Base-by-base conservation (phyloP, 306 rosid species). In the Hippophae rhamnoides region DNA sequence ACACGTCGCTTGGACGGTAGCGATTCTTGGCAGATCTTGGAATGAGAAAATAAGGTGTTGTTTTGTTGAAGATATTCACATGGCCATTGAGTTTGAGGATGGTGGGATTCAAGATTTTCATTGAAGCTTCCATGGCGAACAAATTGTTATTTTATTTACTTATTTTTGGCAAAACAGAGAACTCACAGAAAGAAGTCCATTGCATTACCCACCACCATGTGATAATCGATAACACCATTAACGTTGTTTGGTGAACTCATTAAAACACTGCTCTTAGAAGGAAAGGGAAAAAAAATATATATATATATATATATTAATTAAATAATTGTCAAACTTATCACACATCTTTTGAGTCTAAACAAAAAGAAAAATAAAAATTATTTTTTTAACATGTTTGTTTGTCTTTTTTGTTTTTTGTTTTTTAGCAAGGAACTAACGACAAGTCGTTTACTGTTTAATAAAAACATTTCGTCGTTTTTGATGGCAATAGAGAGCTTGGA, bases 51-150 rank as follows among this genome's bases (percentile, higher is more conserved):
- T 50, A 60, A 41, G 67, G 65, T 31, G 54, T 64, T 48, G 78
- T 11, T 78, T 63, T 83, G 49, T 42, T 45, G 65, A 78, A 27
- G 44, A 90, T 13, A 2, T 31, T 31, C 38, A 31, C 38, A 58
- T 51, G 76, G 62, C 77, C 85, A 56, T 49, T 61, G 43, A 86
- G 54, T 65, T 74, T 67, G 64, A 72, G 74, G 3, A 72, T 7
- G 4, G 67, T 53, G 27, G 77, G 73, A 7, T 67, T 70, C 44
- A 81, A 52, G 47, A 66, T 13, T 72, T 74, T 74, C 27, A 68
- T 65, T 6, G 76, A 75, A 58, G 82, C 78, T 61, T 87, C 89
- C 90, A 87, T 87, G 66, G 79, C 26, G 49, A 66, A 57, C 57
- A 25, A 41, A 5, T 11, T 38, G 10, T 25, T 43, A 49, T 1